phyloP scores from a whole-genome alignment of 257 asterid genomes.

The Solanum megistacrolobum region DNA sequence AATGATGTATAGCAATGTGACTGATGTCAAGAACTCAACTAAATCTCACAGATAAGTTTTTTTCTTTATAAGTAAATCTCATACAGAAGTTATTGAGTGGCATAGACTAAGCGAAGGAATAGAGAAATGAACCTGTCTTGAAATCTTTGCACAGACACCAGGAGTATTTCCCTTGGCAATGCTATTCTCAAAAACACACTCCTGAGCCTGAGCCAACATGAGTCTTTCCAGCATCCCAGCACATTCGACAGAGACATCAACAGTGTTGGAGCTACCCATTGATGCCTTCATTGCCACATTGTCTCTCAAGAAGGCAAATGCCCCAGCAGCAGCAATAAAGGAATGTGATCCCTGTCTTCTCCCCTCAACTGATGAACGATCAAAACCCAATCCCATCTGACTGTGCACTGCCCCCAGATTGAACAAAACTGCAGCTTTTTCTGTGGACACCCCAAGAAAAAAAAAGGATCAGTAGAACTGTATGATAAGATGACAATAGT shows the following conservation, averaged over 20 bases:
- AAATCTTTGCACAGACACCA: slow-evolving; percentile 86
- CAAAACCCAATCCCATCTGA: slow-evolving; percentile 86
- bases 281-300: slow-evolving; percentile 87
- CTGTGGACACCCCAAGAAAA: slow-evolving; percentile 12
- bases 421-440: slow-evolving; percentile 94
- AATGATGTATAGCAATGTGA: not conserved
- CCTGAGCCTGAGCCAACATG: slow-evolving; percentile 98
- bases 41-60: not conserved
- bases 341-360: slow-evolving; percentile 91
- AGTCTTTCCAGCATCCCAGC: slow-evolving; percentile 93
- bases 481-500: not conserved
- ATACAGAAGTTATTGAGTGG: not conserved
- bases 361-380: slow-evolving; percentile 84
- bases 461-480: not conserved
- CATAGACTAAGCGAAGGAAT: not conserved
- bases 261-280: slow-evolving; percentile 64
- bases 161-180: slow-evolving; percentile 91
- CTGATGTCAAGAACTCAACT: not conserved
- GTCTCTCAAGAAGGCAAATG: slow-evolving; percentile 81
- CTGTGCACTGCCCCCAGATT: slow-evolving; percentile 92
- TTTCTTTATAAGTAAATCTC: not conserved
- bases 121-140: slow-evolving; percentile 63
- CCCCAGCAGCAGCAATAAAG: slow-evolving; percentile 91
- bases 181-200: slow-evolving; percentile 89
- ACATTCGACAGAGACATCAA: slow-evolving; percentile 84